Base-by-base conservation (phyloP, 2,329 filamentous ascomycete species). In the Penicillium fuscoglaucum region DNA sequence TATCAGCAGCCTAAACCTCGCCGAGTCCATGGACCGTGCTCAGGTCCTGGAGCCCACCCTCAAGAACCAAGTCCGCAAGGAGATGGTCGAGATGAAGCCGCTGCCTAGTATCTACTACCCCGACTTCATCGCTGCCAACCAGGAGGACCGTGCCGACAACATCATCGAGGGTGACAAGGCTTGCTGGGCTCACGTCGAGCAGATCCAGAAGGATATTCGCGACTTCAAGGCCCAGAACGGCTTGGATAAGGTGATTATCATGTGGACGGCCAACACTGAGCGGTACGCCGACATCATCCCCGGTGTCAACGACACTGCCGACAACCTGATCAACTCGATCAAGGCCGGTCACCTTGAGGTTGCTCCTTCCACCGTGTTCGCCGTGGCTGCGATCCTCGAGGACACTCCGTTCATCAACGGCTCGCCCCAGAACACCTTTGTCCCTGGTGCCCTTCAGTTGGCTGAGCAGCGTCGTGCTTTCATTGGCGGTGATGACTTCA, bases 231-330 rank as follows among this genome's bases (percentile, higher is more conserved):
- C 86, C 62, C 80, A 84, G 70, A 90, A 98, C 74, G 80, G 77
- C 59, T 86, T 99, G 35, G 93, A 98, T 83, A 97, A 96, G 83
- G 89, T 99, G 73, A 91, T 99, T 72, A 88, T 99, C 61, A 90
- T 95, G 78, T 99, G 95, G 95, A 98, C 95, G 59, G 95, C 95
- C 78, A 99, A 99, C 83, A 99, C 95, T 13, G 95, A 99, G 81
- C 91, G 95, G 64, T 99, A 92, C 72, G 91, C 95, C 66, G 91
- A 97, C 65, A 83, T 98, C 66, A 77, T 96, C 53, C 80, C 87
- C 21, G 93, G 93, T 63, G 87, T 99, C 78, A 98, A 99, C 75
- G 95, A 99, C 80, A 98, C 93, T 19, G 92, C 93, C 51, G 92
- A 96, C 67, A 97, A 97, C 79, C 84, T 99, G 61, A 81, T 98